Evolutionary conservation across 1,284 basidiomycete genomes (phyloP).

Genomic region (Trametes hirsuta): DNA sequence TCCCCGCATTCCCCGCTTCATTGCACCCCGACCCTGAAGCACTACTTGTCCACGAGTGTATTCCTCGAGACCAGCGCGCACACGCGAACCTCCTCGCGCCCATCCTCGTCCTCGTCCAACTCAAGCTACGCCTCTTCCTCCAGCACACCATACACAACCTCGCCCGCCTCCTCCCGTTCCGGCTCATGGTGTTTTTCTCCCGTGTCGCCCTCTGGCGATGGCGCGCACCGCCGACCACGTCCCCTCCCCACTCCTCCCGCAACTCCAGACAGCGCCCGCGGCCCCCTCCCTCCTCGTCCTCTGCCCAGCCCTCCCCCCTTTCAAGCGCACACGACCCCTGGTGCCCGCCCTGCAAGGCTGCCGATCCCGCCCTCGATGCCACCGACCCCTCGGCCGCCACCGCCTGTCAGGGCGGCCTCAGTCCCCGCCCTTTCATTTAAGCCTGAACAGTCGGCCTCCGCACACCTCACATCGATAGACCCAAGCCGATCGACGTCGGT

Average conservation of each 20-base stretch:
- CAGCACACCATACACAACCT: conserved; percentile 1
- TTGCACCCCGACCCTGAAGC: not conserved
- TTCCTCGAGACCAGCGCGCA: conserved; percentile 2
- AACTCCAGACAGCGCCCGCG: not conserved
- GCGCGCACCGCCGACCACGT: not conserved
- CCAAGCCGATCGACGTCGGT: no score
- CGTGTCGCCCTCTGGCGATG: not conserved
- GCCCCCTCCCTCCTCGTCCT: conserved; percentile 13
- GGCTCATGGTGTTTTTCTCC: not conserved
- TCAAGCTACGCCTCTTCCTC: conserved; percentile 8
- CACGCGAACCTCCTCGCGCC: conserved; percentile 14
- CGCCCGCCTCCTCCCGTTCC: not conserved
- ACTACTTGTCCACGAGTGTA: conserved; percentile 6
- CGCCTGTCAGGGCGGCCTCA: not conserved
- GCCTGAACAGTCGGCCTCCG: not conserved
- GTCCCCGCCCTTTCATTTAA: not conserved
- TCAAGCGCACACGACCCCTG: not conserved
- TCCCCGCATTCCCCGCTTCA: not conserved
- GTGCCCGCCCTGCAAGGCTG: not conserved
- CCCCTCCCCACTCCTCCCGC: conserved; percentile 21
- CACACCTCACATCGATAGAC: no score
- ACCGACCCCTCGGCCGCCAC: conserved; percentile 1
- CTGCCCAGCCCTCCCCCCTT: conserved; percentile 16
- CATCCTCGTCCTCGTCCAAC: conserved; percentile 21
- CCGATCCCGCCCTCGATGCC: conserved; percentile 8